These are phyloP conservation scores for Magnolia sinica DNA, from an alignment of 164 flowering plant genomes.

Conservation along the genomic window DNA sequence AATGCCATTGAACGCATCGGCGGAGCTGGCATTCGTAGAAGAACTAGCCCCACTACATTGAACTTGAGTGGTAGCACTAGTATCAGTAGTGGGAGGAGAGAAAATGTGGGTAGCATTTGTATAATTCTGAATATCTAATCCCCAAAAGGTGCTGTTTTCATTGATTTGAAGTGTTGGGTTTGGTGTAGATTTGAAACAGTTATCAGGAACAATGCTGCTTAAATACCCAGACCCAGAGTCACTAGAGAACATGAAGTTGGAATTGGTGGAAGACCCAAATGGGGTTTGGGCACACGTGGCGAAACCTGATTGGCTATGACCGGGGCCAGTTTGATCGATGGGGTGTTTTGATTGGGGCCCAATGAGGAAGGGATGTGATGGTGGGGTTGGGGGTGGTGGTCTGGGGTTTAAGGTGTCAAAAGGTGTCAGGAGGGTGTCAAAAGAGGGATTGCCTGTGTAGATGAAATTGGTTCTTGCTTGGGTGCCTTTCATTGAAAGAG, in stretches of 20 bases:
- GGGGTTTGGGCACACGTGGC: constrained; percentile 14
- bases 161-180: constrained; percentile 11
- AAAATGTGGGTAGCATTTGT: neutral
- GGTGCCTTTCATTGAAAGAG: constrained; percentile 87
- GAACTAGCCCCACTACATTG: constrained; percentile 14
- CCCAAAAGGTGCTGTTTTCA: constrained; percentile 2
- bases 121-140: constrained; percentile 12
- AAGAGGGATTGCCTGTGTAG: constrained; percentile 52
- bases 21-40: constrained; percentile 5
- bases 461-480: constrained; percentile 94
- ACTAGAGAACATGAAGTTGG: constrained; percentile 30
- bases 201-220: constrained; percentile 73
- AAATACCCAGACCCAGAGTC: constrained; percentile 77
- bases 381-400: constrained; percentile 28
- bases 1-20: constrained; percentile 6
- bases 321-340: constrained; percentile 17
- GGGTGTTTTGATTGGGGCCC: constrained; percentile 13
- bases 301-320: constrained; percentile 15
- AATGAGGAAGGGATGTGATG: constrained; percentile 6
- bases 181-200: constrained; percentile 53
- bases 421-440: constrained; percentile 45
- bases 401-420: constrained; percentile 35
- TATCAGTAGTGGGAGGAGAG: neutral
- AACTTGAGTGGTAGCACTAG: constrained; percentile 7
- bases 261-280: constrained; percentile 18